A percentile compares a stretch with the other conserved stretches of the same genome.
These are phyloP conservation scores for Kewa caespitosa DNA, from an alignment of 179 eudicot genomes.

Conservation along the genomic window DNA sequence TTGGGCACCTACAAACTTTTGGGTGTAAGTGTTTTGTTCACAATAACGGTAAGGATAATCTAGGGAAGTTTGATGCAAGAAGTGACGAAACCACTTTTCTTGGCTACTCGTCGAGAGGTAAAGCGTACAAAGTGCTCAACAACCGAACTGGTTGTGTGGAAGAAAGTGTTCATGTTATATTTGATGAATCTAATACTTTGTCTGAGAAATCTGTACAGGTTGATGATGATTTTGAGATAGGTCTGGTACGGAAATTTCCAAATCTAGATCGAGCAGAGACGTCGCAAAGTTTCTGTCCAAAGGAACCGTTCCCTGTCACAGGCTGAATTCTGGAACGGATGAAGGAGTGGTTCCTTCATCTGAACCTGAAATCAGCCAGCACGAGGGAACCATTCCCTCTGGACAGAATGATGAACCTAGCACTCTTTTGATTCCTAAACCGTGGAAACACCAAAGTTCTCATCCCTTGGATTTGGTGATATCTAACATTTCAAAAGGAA, in stretches of 20 bases:
- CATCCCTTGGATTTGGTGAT: too few relatives aligned
- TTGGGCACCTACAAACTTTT: neutral
- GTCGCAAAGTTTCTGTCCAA: too few relatives aligned
- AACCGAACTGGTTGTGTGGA: neutral
- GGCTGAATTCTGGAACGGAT: too few relatives aligned
- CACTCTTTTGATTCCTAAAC: too few relatives aligned
- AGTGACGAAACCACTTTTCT: neutral
- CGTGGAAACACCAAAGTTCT: too few relatives aligned
- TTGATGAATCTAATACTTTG: neutral
- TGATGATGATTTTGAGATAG: neutral
- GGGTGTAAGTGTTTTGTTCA: neutral
- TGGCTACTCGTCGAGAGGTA: neutral
- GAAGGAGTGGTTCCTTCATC: too few relatives aligned
- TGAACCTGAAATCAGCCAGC: too few relatives aligned
- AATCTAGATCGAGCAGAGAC: too few relatives aligned
- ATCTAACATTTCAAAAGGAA: too few relatives aligned
- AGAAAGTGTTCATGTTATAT: neutral
- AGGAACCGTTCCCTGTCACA: too few relatives aligned
- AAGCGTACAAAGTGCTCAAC: neutral
- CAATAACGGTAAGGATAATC: neutral
- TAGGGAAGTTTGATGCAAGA: neutral
- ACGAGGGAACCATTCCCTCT: too few relatives aligned
- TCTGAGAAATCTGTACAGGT: neutral
- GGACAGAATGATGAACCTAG: too few relatives aligned
- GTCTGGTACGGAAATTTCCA: neutral